Conservation (phyloP, 1,284 basidiomycete species). For the Ceratobasidium sp. region DNA sequence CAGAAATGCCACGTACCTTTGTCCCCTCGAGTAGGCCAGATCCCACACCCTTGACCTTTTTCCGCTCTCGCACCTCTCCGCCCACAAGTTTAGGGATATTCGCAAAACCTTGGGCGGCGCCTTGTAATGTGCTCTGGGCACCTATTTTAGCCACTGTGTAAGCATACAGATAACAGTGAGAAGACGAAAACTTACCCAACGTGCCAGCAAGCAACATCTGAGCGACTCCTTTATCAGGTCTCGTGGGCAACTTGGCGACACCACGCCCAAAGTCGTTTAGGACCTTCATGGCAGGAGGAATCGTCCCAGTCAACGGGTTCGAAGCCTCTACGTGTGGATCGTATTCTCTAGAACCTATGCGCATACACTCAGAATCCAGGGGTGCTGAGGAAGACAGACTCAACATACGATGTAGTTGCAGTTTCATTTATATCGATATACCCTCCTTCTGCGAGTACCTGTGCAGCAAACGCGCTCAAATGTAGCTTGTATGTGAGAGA, state of each 20-base stretch:
- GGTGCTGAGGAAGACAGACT: background rate
- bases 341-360: constrained; percentile 61
- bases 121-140: constrained; percentile 54
- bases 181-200: constrained; percentile 48
- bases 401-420: constrained; percentile 58
- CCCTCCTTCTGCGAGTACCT: constrained; percentile 56
- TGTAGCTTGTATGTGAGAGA: constrained; percentile 59
- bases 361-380: constrained; percentile 2
- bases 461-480: constrained; percentile 62
- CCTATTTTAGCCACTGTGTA: no score
- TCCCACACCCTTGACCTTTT: constrained; percentile 53
- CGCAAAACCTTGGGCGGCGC: constrained; percentile 56
- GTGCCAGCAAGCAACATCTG: constrained; percentile 56
- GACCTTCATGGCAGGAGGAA: constrained; percentile 3
- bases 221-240: constrained; percentile 54
- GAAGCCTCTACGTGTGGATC: constrained; percentile 51
- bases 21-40: constrained; percentile 58
- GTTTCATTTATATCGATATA: constrained; percentile 53
- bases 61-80: constrained; percentile 52
- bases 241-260: constrained; percentile 23
- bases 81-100: constrained; percentile 57
- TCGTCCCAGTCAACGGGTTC: constrained; percentile 54
- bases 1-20: constrained; percentile 52
- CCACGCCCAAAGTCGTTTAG: background rate
- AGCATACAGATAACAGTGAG: no score